Evolutionary conservation across 1,284 basidiomycete genomes (phyloP).

Genomic region (Neonothopanus nambi): DNA sequence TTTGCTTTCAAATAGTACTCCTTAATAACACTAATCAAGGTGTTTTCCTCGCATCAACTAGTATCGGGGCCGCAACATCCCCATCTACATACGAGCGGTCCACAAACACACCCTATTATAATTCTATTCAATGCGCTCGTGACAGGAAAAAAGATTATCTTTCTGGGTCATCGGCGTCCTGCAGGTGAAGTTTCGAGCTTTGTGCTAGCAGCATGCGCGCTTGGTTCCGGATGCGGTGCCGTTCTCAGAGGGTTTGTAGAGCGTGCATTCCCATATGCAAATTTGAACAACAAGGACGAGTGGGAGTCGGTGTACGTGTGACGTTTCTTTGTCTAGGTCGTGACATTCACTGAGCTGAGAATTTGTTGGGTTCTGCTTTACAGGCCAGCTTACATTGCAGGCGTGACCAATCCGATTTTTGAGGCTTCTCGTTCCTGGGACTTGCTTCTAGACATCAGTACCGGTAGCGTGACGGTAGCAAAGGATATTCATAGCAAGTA

Average conservation of each 20-base stretch:
- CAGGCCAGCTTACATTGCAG: conserved; percentile 90
- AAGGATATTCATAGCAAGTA: conserved; percentile 74
- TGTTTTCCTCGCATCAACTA: conserved; percentile 74
- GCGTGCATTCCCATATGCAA: conserved; percentile 92
- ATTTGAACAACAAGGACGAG: conserved; percentile 85
- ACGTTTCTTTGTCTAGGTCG: not conserved
- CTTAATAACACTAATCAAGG: conserved; percentile 85
- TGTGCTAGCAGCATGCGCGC: conserved; percentile 90
- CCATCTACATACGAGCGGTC: conserved; percentile 90
- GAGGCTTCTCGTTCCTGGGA: conserved; percentile 90
- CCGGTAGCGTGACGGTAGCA: conserved; percentile 81
- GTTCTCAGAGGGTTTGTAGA: conserved; percentile 84
- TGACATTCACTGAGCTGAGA: not conserved
- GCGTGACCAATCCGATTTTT: conserved; percentile 96
- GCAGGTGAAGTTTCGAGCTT: conserved; percentile 87
- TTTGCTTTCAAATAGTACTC: conserved; percentile 74
- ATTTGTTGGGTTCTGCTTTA: conserved; percentile 5
- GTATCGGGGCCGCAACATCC: conserved; percentile 83
- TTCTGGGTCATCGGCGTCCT: conserved; percentile 86
- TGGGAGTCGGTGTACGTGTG: conserved; percentile 80
- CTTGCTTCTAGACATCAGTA: conserved; percentile 87
- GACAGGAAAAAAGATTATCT: conserved; percentile 92
- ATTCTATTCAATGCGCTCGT: conserved; percentile 94
- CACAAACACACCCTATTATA: conserved; percentile 90
- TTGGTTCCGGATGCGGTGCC: conserved; percentile 87